Conservation (phyloP, 2,329 filamentous ascomycete species). For the Trichoderma hamatum region DNA sequence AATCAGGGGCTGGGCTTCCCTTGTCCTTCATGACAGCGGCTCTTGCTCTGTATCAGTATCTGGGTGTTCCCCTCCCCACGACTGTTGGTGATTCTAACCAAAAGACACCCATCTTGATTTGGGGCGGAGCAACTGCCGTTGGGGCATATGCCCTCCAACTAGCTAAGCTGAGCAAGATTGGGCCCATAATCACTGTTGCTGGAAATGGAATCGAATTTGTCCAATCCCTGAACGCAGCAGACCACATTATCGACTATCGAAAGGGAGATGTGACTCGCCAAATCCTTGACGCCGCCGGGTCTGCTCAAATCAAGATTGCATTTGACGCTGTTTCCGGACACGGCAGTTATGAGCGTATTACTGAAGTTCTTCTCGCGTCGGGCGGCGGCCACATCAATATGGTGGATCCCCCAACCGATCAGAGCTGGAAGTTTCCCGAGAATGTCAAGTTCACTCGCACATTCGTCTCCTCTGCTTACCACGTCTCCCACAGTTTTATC, state of each 20-base stretch:
- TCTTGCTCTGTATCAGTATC: slow-evolving; percentile 7
- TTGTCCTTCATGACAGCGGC: slow-evolving; percentile 17
- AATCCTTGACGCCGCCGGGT: background rate
- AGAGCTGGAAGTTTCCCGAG: slow-evolving; percentile 2
- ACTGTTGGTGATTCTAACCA: background rate
- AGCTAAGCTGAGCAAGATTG: slow-evolving; percentile 52
- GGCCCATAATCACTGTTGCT: slow-evolving; percentile 61
- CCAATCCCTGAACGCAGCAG: background rate
- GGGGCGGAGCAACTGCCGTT: slow-evolving; percentile 56
- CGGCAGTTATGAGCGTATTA: slow-evolving; percentile 9
- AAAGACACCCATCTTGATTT: slow-evolving; percentile 44
- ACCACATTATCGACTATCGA: slow-evolving; percentile 17
- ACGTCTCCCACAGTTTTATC: slow-evolving; percentile 11
- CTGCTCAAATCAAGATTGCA: background rate
- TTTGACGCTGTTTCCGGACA: slow-evolving; percentile 13
- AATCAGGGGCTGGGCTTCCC: slow-evolving; percentile 5
- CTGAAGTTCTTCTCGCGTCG: slow-evolving; percentile 10
- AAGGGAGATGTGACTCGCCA: slow-evolving; percentile 4
- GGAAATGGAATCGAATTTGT: slow-evolving; percentile 39
- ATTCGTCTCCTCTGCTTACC: slow-evolving; percentile 14
- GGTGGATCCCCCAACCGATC: slow-evolving; percentile 11
- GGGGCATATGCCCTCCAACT: slow-evolving; percentile 62
- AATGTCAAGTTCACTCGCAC: slow-evolving; percentile 9
- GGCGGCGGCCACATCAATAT: slow-evolving; percentile 13
- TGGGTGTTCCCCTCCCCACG: slow-evolving; percentile 1